Base-by-base conservation (phyloP, 139 green algal genomes). In the Dunaliella sp. region DNA sequence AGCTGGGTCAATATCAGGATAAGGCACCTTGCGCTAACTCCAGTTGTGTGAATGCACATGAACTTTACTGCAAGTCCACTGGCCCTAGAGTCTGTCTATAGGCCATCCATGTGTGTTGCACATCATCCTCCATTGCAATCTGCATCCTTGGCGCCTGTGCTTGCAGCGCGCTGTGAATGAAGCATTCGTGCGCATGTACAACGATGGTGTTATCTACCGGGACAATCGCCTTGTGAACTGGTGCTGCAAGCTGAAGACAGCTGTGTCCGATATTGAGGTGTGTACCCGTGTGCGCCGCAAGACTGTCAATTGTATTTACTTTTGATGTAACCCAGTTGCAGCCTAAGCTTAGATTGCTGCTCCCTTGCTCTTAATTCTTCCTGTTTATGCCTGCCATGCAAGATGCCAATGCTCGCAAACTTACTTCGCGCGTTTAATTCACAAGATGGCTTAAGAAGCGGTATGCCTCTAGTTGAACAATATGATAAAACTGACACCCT, bases 211-310 rank as follows among this genome's bases (percentile, higher is more conserved):
- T 75, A 96, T 99, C 89, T 99, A 99, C 93, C 92, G 97, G 34
- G 97, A 98, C 87, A 98, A 99, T 92, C 94, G 97, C 38, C 93
- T 99, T 37, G 97, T 99, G 59, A 99, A 99, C 95, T 99, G 97
- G 97, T 95, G 93, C 91, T 98, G 95, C 89, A 87, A 86, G 28
- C 94, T 99, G 81, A 91, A 94, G 58, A 99, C 97, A 0, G 97
- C 96, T 16, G 95, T 99, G 24, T 98, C 94, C 0, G 97, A 99
- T 90, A 99, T 99, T 78, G 97, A 99, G 94, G 96, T 92, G 79
- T 1, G 88, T 26, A 1, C 37, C 73, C n/a, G n/a, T n/a, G n/a
- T n/a, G n/a, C n/a, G n/a, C n/a, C n/a, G n/a, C n/a, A n/a, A n/a
- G n/a, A n/a, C n/a, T n/a, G n/a, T n/a, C n/a, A n/a, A n/a, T n/a